Evolutionary conservation across 164 flowering plant genomes (phyloP).

Genomic region (Cinnamomum micranthum): DNA sequence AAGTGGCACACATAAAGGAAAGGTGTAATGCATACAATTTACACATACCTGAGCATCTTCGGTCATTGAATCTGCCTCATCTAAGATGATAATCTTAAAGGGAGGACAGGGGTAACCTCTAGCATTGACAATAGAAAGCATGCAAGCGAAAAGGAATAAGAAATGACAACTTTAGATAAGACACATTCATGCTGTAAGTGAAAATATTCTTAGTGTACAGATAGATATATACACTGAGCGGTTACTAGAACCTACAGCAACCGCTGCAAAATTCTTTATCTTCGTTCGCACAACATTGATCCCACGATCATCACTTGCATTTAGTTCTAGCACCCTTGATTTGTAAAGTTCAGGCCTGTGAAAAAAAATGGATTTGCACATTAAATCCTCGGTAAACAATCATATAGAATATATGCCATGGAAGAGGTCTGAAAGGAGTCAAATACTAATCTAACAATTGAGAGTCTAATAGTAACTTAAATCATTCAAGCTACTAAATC

Average conservation of each 20-base stretch:
- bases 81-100: constrained; percentile 86
- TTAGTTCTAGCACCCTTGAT: constrained; percentile 89
- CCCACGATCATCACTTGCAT: constrained; percentile 99
- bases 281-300: constrained; percentile 95
- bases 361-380: constrained; percentile 1
- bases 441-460: not conserved
- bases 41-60: constrained; percentile 95
- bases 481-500: not conserved
- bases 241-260: constrained; percentile 76
- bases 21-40: not conserved
- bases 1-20: not conserved
- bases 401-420: not conserved
- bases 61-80: constrained; percentile 99
- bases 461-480: not conserved
- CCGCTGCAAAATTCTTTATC: constrained; percentile 93
- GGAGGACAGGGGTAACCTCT: constrained; percentile 94
- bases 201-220: not conserved
- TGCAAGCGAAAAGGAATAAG: not conserved
- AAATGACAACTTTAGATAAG: not conserved
- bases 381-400: not conserved
- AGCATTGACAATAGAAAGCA: constrained; percentile 6
- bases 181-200: not conserved
- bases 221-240: constrained; percentile 51
- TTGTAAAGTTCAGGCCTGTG: constrained; percentile 91
- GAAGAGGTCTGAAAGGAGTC: not conserved